Base-by-base conservation (phyloP, 2,329 filamentous ascomycete species). In the Zymoseptoria ardabiliae region DNA sequence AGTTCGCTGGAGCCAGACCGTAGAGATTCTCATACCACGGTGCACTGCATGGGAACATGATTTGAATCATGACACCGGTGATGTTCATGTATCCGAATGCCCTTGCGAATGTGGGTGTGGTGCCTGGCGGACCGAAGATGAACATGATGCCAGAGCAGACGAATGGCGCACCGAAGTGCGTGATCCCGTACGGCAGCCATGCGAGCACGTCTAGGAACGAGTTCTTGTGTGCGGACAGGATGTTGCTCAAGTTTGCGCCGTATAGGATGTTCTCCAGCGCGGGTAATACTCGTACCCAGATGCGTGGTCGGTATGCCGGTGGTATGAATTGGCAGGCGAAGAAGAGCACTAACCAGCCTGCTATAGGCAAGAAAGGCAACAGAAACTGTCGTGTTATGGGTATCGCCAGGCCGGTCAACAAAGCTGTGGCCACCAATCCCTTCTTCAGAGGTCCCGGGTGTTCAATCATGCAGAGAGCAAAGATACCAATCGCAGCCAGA, bases 11-110 rank as follows among this genome's bases (percentile, higher is more conserved):
- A 28, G 90, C 90, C 55, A 97, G 79, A 17, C 93, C 93, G 73
- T 96, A 91, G 69, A 89, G 82, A 74, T 94, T 95, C 80, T 97
- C 93, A 71, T 97, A 97, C 93, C 93, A 97, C 1, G 93, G 93
- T 23, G 93, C 90, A 22, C 92, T 94, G 79, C 93, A 97, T 1
- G 93, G 93, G 76, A 97, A 95, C 63, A 91, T 75, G 57, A 97
- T 81, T 77, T 97, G 92, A 65, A 96, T 92, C 30, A 87, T 84
- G 58, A 97, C 93, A 56, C 91, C 93, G 11, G 87, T 79, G 64
- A 96, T 84, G 76, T 91, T 94, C 85, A 97, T 88, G 81, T 93
- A 97, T 60, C 93, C 93, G 68, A 97, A 96, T 55, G 88, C 85
- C 67, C 88, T 87, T 17, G 90, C 91, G 72, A 92, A 97, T 19